Evolutionary conservation across 176 grass and related monocot species (phyloP).

Genomic region (Rhynchospora breviuscula): DNA sequence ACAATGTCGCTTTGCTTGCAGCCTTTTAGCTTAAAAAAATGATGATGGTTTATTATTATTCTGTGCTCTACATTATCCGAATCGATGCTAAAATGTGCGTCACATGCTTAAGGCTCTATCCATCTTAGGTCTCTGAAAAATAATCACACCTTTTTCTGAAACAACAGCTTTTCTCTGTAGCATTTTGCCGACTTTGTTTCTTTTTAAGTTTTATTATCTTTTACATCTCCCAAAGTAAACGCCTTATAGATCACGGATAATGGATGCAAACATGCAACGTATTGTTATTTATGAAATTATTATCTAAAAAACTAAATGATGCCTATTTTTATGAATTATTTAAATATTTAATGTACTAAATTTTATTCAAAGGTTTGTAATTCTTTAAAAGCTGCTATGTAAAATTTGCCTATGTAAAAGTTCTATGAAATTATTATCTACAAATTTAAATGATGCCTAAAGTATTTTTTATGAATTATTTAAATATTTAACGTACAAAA

Average conservation of each 20-base stretch:
- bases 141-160: neutral
- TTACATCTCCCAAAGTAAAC: neutral
- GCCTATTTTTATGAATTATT: neutral
- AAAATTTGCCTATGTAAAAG: no score
- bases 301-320: neutral
- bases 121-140: neutral
- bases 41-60: neutral
- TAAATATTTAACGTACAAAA: neutral
- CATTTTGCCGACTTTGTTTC: neutral
- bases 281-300: no score
- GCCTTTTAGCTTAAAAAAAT: neutral
- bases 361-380: neutral
- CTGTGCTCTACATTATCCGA: constrained; percentile 7
- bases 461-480: neutral
- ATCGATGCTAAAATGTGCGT: constrained; percentile 17
- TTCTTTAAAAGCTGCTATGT: no score
- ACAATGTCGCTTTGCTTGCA: neutral
- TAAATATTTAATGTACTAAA: neutral
- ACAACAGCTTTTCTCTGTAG: neutral
- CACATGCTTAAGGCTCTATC: neutral
- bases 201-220: neutral
- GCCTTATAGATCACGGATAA: neutral
- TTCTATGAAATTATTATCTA: no score
- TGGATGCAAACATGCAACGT: neutral
- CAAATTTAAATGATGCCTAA: neutral